Evolutionary conservation across 108 stramenopile species (phyloP).

Genomic region (Cyclotella distinguenda): DNA sequence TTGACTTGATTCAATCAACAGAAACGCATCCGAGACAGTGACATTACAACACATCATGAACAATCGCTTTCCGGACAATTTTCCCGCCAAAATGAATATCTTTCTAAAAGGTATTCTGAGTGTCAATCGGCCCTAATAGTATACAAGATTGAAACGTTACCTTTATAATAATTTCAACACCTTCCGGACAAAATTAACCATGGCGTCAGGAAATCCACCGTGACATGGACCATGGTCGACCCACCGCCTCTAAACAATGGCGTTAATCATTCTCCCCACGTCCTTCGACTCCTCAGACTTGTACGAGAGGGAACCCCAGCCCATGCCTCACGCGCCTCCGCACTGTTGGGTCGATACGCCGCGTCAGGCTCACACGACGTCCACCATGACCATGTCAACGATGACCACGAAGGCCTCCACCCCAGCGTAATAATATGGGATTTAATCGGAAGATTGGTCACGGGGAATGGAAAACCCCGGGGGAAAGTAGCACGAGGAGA

Average conservation of each 20-base stretch:
- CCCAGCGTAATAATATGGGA: conserved; percentile 39
- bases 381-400: not conserved
- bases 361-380: conserved; percentile 16
- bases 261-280: conserved; percentile 61
- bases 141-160: no score
- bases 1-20: no score
- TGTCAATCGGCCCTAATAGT: no score
- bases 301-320: conserved; percentile 66
- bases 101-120: no score
- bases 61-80: no score
- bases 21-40: no score
- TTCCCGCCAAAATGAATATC: no score
- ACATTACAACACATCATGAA: no score
- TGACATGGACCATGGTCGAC: no score
- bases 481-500: not conserved
- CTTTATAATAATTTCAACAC: no score
- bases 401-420: not conserved
- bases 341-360: conserved; percentile 41
- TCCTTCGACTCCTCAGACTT: conserved; percentile 64
- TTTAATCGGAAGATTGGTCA: conserved; percentile 44
- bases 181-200: no score
- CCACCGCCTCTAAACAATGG: not conserved
- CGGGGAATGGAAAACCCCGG: conserved; percentile 19
- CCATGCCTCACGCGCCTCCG: conserved; percentile 57
- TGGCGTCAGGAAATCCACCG: conserved; percentile 1